Conservation (phyloP, 805 yeast species). For the Pichia occidentalis region DNA sequence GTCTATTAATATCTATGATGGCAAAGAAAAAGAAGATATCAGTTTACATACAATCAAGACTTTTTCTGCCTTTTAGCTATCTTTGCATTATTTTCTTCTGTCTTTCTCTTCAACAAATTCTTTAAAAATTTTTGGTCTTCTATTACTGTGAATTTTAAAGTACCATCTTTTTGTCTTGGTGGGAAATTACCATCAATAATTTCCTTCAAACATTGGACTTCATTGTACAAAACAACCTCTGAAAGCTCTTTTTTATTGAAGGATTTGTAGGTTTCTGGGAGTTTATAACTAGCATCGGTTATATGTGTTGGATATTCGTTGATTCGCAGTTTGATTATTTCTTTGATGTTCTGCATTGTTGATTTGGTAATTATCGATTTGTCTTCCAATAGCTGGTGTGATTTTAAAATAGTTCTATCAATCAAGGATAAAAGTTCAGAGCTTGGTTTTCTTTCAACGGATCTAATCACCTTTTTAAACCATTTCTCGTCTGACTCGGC, state of each 20-base stretch:
- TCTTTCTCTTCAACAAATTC: constrained; percentile 50
- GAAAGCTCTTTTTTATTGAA: constrained; percentile 40
- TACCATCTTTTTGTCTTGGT: constrained; percentile 17
- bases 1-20: neutral
- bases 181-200: constrained; percentile 25
- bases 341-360: constrained; percentile 25
- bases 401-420: constrained; percentile 49
- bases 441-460: constrained; percentile 15
- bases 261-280: constrained; percentile 16
- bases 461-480: constrained; percentile 25
- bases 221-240: constrained; percentile 48
- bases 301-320: constrained; percentile 40
- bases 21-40: neutral
- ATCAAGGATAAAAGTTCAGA: constrained; percentile 31
- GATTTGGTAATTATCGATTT: constrained; percentile 38
- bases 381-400: constrained; percentile 53
- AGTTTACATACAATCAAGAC: no score
- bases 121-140: constrained; percentile 55
- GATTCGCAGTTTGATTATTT: constrained; percentile 33
- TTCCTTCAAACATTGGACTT: constrained; percentile 43
- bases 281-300: constrained; percentile 11
- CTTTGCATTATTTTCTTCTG: constrained; percentile 23
- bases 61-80: constrained; percentile 25
- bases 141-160: constrained; percentile 35
- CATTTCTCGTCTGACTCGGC: constrained; percentile 28